These are phyloP conservation scores for Tylopilus rubrobrunneus DNA, from an alignment of 768 basidiomycete genomes.

Conservation along the genomic window DNA sequence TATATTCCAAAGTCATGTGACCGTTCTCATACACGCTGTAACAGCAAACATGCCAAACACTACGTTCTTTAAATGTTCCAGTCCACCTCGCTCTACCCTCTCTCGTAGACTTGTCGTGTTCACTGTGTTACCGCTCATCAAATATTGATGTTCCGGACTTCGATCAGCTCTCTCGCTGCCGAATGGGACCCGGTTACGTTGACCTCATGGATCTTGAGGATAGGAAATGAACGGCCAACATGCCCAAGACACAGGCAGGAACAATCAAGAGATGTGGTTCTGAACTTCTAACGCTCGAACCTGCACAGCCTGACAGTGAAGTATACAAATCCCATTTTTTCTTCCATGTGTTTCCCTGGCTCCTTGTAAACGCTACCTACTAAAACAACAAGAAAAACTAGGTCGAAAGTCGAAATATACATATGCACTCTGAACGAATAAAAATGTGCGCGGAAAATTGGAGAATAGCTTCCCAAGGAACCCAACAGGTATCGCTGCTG, in stretches of 20 bases:
- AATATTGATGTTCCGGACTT: background rate
- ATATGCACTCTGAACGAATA: slow-evolving; percentile 14
- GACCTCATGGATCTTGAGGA: background rate
- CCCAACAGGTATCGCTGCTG: background rate
- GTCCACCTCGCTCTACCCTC: background rate
- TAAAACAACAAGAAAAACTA: slow-evolving; percentile 19
- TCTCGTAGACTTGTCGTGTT: background rate
- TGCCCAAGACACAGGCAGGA: background rate
- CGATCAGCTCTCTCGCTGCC: background rate
- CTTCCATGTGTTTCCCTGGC: background rate
- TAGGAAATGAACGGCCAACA: background rate
- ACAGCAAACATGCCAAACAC: too few species aligned
- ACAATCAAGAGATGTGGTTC: background rate
- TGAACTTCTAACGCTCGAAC: background rate
- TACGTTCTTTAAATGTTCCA: background rate
- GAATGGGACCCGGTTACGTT: background rate
- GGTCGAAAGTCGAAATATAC: slow-evolving; percentile 19
- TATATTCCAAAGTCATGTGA: slow-evolving; percentile 21
- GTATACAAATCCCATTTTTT: slow-evolving; percentile 4
- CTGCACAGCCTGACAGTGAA: background rate
- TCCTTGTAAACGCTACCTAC: slow-evolving; percentile 4
- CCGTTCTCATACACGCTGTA: background rate
- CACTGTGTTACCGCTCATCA: background rate
- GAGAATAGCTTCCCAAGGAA: background rate
- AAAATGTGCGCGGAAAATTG: slow-evolving; percentile 6